These are phyloP conservation scores for Trametes villosa DNA, from an alignment of 768 basidiomycete species.

Conservation along the genomic window DNA sequence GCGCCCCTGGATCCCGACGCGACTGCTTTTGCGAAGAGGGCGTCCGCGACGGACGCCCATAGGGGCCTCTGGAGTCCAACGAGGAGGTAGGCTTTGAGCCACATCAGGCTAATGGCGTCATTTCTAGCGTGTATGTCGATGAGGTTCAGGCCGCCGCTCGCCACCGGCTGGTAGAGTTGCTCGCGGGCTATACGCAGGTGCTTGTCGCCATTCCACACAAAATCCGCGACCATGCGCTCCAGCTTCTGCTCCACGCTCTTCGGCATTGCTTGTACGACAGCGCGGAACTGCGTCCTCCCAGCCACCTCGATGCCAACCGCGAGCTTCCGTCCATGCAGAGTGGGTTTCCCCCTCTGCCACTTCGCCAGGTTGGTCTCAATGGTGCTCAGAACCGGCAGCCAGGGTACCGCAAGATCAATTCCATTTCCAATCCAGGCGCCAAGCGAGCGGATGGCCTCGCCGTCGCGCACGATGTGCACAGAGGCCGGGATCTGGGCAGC, in stretches of 20 bases:
- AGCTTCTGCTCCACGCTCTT: background rate
- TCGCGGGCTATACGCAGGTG: background rate
- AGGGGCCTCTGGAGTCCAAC: background rate
- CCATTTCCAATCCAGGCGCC: constrained; percentile 26
- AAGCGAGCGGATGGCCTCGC: constrained; percentile 3
- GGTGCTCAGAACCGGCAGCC: background rate
- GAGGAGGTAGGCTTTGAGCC: constrained; percentile 10
- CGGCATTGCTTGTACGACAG: constrained; percentile 31
- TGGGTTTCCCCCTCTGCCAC: constrained; percentile 8
- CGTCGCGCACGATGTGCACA: background rate
- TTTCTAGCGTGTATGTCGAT: background rate
- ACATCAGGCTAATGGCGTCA: constrained; percentile 21
- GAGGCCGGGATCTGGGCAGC: background rate
- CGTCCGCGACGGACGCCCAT: constrained; percentile 20
- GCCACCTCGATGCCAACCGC: constrained; percentile 2
- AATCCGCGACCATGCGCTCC: background rate
- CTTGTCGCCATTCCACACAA: background rate
- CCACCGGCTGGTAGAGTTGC: background rate
- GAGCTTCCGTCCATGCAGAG: background rate
- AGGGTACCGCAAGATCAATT: background rate
- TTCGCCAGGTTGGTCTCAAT: background rate
- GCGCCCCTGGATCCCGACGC: background rate
- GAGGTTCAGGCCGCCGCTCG: background rate
- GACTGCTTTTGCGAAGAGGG: background rate
- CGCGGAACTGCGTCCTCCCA: background rate